These are phyloP conservation scores for Coleophoma cylindrospora DNA, from an alignment of 2,329 filamentous ascomycete genomes.

Conservation along the genomic window DNA sequence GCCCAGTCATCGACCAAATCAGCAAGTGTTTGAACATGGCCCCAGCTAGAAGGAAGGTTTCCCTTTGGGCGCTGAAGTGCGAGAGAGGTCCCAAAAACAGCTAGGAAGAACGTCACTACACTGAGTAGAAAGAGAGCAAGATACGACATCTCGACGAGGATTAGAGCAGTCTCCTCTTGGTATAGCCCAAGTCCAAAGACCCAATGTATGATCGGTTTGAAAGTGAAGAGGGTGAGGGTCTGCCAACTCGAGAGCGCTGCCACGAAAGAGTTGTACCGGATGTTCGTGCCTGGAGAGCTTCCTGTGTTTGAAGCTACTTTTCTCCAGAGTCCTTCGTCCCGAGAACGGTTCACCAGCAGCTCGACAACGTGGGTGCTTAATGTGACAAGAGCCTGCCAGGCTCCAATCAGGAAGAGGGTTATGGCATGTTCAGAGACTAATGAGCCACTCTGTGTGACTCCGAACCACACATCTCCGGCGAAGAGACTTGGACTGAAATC, in stretches of 20 bases:
- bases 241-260: neutral
- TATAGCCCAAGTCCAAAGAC: neutral
- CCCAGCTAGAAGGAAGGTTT: slow-evolving; percentile 22
- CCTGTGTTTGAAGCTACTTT: neutral
- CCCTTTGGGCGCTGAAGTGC: slow-evolving; percentile 10
- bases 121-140: too few species aligned
- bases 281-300: neutral
- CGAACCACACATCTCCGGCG: neutral
- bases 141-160: too few species aligned
- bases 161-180: too few species aligned
- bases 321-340: neutral
- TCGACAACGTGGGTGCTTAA: neutral
- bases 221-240: neutral
- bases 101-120: too few species aligned
- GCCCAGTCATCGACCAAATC: slow-evolving; percentile 27
- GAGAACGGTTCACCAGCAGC: neutral
- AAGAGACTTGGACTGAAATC: too few species aligned
- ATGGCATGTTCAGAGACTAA: neutral
- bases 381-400: neutral
- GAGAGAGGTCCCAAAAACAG: too few species aligned
- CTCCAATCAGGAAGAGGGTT: neutral
- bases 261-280: neutral
- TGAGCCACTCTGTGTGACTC: neutral
- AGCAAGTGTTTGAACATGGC: slow-evolving; percentile 27
- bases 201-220: neutral